phyloP scores from a whole-genome alignment of 2,329 filamentous ascomycete genomes.

The Passalora sequoiae region DNA sequence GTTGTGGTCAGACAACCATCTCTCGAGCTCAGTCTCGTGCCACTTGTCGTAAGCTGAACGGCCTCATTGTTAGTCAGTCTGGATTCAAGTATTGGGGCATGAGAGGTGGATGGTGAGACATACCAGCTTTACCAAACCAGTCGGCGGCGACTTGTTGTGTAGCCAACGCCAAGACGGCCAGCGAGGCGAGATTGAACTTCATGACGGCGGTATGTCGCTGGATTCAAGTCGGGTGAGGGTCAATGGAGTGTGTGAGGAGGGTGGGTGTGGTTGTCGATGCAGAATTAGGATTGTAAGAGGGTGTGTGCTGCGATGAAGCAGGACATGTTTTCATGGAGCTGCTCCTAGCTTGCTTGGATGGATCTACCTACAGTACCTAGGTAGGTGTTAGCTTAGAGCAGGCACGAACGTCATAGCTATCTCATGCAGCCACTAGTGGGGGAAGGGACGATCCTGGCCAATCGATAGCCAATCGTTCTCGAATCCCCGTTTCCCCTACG shows the following conservation, averaged over 20 bases:
- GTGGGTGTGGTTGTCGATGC: conserved; percentile 3
- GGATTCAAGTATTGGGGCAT: conserved; percentile 15
- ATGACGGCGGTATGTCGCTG: conserved; percentile 47
- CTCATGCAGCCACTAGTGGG: too few relatives aligned
- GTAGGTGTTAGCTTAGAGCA: too few relatives aligned
- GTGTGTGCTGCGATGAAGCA: too few relatives aligned
- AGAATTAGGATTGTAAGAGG: too few relatives aligned
- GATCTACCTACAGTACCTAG: too few relatives aligned
- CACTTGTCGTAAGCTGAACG: conserved; percentile 89
- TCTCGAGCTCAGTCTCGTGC: conserved; percentile 95
- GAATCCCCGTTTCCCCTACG: too few relatives aligned
- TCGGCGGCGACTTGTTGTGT: conserved; percentile 65
- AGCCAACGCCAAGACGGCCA: conserved; percentile 67
- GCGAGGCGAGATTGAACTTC: conserved; percentile 66
- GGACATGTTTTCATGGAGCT: too few relatives aligned
- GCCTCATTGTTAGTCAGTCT: conserved; percentile 29
- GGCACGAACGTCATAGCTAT: too few relatives aligned
- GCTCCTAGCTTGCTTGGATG: too few relatives aligned
- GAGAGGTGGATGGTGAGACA: conserved; percentile 35
- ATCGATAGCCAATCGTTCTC: too few relatives aligned
- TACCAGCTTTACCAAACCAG: conserved; percentile 86
- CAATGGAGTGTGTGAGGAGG: not conserved
- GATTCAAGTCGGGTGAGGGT: conserved; percentile 8
- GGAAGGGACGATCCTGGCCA: too few relatives aligned
- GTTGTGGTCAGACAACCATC: conserved; percentile 90